Percentiles rank a stretch among this genome's conserved stretches.
Conservation (phyloP, 2,329 filamentous ascomycete species). For the Blumeria hordei region DNA sequence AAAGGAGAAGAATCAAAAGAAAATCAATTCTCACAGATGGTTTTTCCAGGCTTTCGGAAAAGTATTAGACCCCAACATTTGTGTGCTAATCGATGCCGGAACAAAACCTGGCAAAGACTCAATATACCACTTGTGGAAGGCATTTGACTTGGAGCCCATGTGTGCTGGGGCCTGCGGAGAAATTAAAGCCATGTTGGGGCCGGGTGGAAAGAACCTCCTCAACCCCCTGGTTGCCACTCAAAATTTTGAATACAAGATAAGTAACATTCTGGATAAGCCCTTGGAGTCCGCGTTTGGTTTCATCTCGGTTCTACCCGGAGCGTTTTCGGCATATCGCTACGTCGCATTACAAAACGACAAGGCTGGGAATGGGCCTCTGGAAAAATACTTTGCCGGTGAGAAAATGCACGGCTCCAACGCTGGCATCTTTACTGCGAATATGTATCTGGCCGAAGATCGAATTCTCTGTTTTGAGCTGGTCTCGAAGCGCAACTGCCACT, state of each 20-base stretch:
- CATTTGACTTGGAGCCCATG: constrained; percentile 92
- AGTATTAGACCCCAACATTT: constrained; percentile 86
- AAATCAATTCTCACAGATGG: constrained; percentile 98
- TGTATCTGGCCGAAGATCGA: constrained; percentile 97
- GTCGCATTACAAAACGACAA: constrained; percentile 92
- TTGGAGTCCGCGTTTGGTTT: constrained; percentile 94
- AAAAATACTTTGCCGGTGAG: constrained; percentile 94
- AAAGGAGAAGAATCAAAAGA: constrained; percentile 99
- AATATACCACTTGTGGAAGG: constrained; percentile 96
- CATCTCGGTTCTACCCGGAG: constrained; percentile 86
- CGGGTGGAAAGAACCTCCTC: constrained; percentile 61
- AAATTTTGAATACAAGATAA: constrained; percentile 99
- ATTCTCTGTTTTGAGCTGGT: constrained; percentile 98
- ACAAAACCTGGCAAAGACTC: constrained; percentile 85
- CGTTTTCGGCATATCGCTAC: constrained; percentile 94
- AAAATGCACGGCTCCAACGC: constrained; percentile 75
- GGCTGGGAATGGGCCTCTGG: constrained; percentile 70
- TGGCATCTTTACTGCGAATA: constrained; percentile 94
- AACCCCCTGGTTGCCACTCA: constrained; percentile 91
- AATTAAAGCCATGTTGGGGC: constrained; percentile 91
- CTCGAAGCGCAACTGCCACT: constrained; percentile 88
- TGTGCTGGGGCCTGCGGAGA: constrained; percentile 94
- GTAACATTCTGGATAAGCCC: constrained; percentile 95
- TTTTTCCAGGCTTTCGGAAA: constrained; percentile 94
- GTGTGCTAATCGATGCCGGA: constrained; percentile 84